phyloP scores from a whole-genome alignment of 23 red algal species.

The Cyanidiococcus yangmingshanensis region DNA sequence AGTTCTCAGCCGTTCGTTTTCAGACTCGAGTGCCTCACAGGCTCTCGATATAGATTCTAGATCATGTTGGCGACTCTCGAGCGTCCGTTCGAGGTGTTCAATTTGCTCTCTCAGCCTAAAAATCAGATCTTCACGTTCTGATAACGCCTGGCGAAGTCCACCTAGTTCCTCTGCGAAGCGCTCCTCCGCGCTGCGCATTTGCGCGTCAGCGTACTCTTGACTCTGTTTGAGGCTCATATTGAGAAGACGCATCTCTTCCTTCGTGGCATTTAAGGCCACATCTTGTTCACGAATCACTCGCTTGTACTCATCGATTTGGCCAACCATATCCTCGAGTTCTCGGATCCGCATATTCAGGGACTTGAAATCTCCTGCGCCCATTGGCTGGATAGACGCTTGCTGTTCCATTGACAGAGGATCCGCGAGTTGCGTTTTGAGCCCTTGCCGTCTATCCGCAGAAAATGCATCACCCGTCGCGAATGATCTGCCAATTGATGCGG shows the following conservation, averaged over 20 bases:
- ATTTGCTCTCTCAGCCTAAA: constrained; percentile 5
- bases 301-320: constrained; percentile 39
- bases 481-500: not conserved
- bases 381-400: not conserved
- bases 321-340: constrained; percentile 41
- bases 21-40: constrained; percentile 30
- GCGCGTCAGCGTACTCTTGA: constrained; percentile 33
- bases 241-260: constrained; percentile 29
- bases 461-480: not conserved
- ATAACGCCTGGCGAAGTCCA: not conserved
- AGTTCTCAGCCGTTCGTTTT: constrained; percentile 3
- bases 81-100: constrained; percentile 26
- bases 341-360: not conserved
- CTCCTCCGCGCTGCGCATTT: constrained; percentile 10
- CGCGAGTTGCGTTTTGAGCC: constrained; percentile 6
- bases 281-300: constrained; percentile 73
- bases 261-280: constrained; percentile 22
- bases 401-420: constrained; percentile 9
- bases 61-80: constrained; percentile 39
- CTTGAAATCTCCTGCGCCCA: not conserved
- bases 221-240: constrained; percentile 37
- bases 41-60: constrained; percentile 36
- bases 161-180: not conserved
- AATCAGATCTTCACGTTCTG: constrained; percentile 14
- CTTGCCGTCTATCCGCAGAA: constrained; percentile 23